These are phyloP conservation scores for Aspergillus oerlinghausenensis DNA, from an alignment of 2,329 filamentous ascomycete genomes.

Conservation along the genomic window DNA sequence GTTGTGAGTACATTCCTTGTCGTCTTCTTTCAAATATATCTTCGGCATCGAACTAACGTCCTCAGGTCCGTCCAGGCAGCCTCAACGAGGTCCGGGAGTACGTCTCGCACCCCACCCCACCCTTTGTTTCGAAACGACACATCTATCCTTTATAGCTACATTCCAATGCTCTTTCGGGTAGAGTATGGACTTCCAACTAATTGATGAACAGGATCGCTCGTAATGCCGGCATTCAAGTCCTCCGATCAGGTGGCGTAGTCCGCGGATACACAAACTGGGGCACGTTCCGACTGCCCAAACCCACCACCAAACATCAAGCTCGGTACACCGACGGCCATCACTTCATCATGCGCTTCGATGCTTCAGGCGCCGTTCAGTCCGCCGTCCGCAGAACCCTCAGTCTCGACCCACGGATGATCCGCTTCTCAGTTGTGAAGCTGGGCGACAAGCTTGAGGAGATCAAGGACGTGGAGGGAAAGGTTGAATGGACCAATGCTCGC, in stretches of 20 bases:
- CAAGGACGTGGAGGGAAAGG: slow-evolving; percentile 52
- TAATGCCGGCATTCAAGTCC: slow-evolving; percentile 75
- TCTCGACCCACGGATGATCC: slow-evolving; percentile 85
- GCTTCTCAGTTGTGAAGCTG: slow-evolving; percentile 80
- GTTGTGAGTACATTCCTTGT: slow-evolving; percentile 60
- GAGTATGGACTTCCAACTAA: slow-evolving; percentile 3
- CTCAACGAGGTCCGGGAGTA: slow-evolving; percentile 94
- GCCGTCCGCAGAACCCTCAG: slow-evolving; percentile 69
- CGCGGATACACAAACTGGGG: slow-evolving; percentile 96
- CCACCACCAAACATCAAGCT: slow-evolving; percentile 74
- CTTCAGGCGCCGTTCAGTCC: slow-evolving; percentile 68
- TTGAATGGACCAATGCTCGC: slow-evolving; percentile 46
- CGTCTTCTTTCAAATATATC: neutral
- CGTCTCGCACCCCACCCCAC: slow-evolving; percentile 28
- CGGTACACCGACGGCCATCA: slow-evolving; percentile 85
- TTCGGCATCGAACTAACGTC: slow-evolving; percentile 9
- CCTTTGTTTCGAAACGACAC: neutral
- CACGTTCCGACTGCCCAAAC: slow-evolving; percentile 77
- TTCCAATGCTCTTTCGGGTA: neutral
- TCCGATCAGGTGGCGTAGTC: slow-evolving; percentile 80
- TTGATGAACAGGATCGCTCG: slow-evolving; percentile 67
- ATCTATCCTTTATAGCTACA: too few species aligned
- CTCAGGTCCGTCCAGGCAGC: slow-evolving; percentile 84
- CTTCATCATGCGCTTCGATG: slow-evolving; percentile 96
- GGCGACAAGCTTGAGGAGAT: slow-evolving; percentile 63